These are phyloP conservation scores for Suhomyces bokatorum DNA, from an alignment of 1,139 yeast species.

Conservation along the genomic window DNA sequence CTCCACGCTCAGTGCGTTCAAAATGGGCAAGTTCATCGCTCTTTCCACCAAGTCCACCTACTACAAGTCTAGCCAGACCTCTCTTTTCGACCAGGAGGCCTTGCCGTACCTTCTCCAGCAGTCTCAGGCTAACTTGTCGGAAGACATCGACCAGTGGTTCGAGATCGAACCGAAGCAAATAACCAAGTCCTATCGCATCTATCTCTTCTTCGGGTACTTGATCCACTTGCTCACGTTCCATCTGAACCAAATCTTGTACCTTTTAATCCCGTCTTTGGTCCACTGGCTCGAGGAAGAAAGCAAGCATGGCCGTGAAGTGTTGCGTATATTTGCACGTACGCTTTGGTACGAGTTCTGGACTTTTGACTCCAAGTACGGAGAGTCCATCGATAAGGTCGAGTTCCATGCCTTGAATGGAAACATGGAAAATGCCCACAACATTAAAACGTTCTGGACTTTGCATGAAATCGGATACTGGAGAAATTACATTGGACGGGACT, in stretches of 20 bases:
- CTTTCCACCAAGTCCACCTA: slow-evolving; percentile 37
- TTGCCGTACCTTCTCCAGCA: slow-evolving; percentile 25
- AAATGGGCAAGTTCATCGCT: slow-evolving; percentile 37
- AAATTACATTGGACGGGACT: slow-evolving; percentile 20
- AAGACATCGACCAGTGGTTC: slow-evolving; percentile 44
- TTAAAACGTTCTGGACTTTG: slow-evolving; percentile 31
- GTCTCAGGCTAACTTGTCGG: slow-evolving; percentile 25
- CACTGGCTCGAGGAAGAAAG: slow-evolving; percentile 40
- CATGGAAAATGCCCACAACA: slow-evolving; percentile 11
- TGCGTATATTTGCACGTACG: slow-evolving; percentile 14
- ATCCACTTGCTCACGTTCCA: slow-evolving; percentile 36
- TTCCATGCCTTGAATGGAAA: slow-evolving; percentile 22
- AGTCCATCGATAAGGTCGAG: slow-evolving; percentile 12
- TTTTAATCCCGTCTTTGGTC: slow-evolving; percentile 35
- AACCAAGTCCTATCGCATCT: slow-evolving; percentile 22
- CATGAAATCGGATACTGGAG: slow-evolving; percentile 35
- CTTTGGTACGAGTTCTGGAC: slow-evolving; percentile 34
- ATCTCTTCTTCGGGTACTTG: slow-evolving; percentile 36
- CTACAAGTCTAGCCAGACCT: slow-evolving; percentile 32
- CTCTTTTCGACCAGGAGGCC: slow-evolving; percentile 34
- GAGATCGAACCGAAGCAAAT: slow-evolving; percentile 32
- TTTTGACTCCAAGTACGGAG: slow-evolving; percentile 24
- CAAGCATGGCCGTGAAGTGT: slow-evolving; percentile 6
- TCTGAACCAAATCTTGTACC: slow-evolving; percentile 32
- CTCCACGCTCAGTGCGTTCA: slow-evolving; percentile 30